Evolutionary conservation across 257 asterid genomes (phyloP).

Genomic region (Fraxinus pennsylvanica): DNA sequence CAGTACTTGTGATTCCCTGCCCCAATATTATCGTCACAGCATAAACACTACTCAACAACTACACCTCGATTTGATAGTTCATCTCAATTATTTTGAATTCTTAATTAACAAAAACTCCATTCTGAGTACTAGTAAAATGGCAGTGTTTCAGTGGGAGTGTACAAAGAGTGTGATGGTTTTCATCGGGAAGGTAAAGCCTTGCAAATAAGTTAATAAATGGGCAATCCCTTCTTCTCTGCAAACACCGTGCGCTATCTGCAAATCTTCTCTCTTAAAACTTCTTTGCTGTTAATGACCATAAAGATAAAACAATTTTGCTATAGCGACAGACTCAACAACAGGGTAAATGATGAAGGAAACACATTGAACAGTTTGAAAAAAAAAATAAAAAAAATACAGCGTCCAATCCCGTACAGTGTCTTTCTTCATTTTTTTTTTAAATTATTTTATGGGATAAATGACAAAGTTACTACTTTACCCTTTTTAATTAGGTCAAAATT

Average conservation of each 20-base stretch:
- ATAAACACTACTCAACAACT: conserved; percentile 21
- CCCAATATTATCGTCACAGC: not conserved
- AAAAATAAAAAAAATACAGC: too few relatives aligned
- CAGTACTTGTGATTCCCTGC: too few relatives aligned
- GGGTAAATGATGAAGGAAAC: too few relatives aligned
- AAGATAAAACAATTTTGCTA: not conserved
- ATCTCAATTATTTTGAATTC: not conserved
- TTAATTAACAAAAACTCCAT: not conserved
- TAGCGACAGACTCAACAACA: too few relatives aligned
- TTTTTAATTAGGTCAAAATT: too few relatives aligned
- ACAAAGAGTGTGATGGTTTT: not conserved
- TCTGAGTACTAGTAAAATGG: not conserved
- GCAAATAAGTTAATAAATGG: not conserved
- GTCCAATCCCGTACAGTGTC: too few relatives aligned
- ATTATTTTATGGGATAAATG: too few relatives aligned
- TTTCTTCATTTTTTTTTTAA: too few relatives aligned
- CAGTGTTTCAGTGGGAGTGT: conserved; percentile 5
- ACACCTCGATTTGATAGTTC: conserved; percentile 60
- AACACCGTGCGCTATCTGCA: not conserved
- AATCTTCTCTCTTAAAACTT: not conserved
- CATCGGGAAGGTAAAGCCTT: not conserved
- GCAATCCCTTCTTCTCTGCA: not conserved
- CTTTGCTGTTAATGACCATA: not conserved
- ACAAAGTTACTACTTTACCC: too few relatives aligned
- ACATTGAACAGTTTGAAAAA: too few relatives aligned